Base-by-base conservation (phyloP, 2,329 filamentous ascomycete genomes). In the Clonostachys rhizophaga region DNA sequence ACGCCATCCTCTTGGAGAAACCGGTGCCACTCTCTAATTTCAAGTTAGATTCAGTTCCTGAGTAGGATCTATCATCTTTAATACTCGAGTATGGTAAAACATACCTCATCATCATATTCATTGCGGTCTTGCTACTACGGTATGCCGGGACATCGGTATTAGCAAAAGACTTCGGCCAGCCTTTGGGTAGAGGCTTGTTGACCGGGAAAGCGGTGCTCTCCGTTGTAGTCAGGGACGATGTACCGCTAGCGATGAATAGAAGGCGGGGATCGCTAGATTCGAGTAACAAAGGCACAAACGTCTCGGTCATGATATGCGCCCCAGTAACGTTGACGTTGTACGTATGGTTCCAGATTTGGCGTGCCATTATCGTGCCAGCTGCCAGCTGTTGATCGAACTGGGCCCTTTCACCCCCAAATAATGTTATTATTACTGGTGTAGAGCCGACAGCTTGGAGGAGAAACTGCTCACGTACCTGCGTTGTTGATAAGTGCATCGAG, bases 241-340 rank as follows among this genome's bases (percentile, higher is more conserved):
- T 64, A 8, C 73, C 70, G 10, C 50, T 54, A 16, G 70, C 66
- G 24, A 78, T 55, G 57, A 78, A 78, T 39, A 75, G 46, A 40
- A 78, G 50, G 2, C 73, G 62, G 0, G 73, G 71, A 35, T 70
- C 64, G 0, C 58, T 36, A 2, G 65, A 53, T 3, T 45, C n/a
- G 8, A 76, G 59, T 0, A 78, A 65, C 0, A 78, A 58, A 0
- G 73, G 72, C 16, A 61, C 50, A 48, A 68, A 62, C 0, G 60
- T 58, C 40, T 57, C 52, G 0, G 69, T 70, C 20, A 70, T 48
- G 34, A 68, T 59, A 30, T 68, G 55, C 4, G 66, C 66, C n/a
- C 75, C 68, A 0, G 70, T 55, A 3, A 72, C 67, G 54, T 79
- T 79, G 48, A 72, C 61, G 44, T 74, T 63, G 56, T 65, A 78